These are phyloP conservation scores for Calophaca sinica DNA, from an alignment of 306 rosid genomes.

Conservation along the genomic window DNA sequence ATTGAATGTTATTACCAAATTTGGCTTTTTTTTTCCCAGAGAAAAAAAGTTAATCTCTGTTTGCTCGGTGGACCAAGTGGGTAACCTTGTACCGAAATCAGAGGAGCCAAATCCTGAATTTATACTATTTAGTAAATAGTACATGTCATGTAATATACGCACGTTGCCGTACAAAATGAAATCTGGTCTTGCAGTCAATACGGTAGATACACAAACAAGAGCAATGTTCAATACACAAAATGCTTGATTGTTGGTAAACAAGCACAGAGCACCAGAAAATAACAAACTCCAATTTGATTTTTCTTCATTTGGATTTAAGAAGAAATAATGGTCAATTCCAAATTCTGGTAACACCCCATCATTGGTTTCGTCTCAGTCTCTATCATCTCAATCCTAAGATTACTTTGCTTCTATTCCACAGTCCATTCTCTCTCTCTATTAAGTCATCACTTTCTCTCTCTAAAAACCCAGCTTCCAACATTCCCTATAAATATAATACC, in stretches of 20 bases:
- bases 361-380: slow-evolving; percentile 46
- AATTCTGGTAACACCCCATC: slow-evolving; percentile 51
- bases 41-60: no score
- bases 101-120: neutral
- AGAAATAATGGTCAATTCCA: neutral
- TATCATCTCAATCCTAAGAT: slow-evolving; percentile 8
- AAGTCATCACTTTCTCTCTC: slow-evolving; percentile 33
- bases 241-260: slow-evolving; percentile 56
- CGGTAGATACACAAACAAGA: neutral
- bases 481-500: slow-evolving; percentile 51
- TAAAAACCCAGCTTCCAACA: neutral
- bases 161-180: neutral
- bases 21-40: no score
- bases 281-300: slow-evolving; percentile 35
- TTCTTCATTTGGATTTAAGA: neutral
- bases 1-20: no score
- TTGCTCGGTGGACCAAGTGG: no score
- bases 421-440: slow-evolving; percentile 16
- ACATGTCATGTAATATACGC: neutral
- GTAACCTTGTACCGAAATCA: slow-evolving; percentile 8
- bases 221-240: neutral
- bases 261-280: slow-evolving; percentile 47
- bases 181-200: neutral
- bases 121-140: neutral
- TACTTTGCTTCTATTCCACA: slow-evolving; percentile 38